These are phyloP conservation scores for Corymbia citriodora DNA, from an alignment of 441 rosid genomes.

Conservation along the genomic window DNA sequence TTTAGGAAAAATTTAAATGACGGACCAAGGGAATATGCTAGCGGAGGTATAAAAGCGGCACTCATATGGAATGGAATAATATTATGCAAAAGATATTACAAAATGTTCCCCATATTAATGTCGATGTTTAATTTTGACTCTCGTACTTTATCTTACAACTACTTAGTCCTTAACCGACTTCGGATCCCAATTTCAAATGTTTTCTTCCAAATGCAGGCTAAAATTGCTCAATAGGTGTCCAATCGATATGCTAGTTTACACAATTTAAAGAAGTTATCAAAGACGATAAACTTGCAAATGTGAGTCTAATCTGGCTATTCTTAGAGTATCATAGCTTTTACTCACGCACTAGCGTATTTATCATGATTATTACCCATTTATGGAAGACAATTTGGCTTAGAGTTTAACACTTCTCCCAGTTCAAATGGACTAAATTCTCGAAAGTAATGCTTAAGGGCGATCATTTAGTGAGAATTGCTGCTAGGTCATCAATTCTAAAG, in stretches of 20 bases:
- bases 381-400: no score
- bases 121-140: not conserved
- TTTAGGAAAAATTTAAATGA: not conserved
- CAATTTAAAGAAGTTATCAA: not conserved
- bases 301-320: not conserved
- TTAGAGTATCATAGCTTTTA: no score
- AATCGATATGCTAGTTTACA: not conserved
- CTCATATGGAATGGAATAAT: not conserved
- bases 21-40: not conserved
- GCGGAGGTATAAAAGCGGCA: not conserved
- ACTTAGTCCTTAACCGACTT: not conserved
- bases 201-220: not conserved
- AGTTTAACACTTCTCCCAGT: not conserved
- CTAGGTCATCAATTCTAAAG: not conserved
- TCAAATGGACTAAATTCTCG: accelerated
- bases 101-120: not conserved
- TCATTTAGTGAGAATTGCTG: not conserved
- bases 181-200: not conserved
- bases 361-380: not conserved
- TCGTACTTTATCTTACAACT: not conserved
- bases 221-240: not conserved
- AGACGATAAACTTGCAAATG: not conserved
- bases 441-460: not conserved
- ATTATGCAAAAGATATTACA: not conserved
- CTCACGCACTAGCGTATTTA: not conserved